phyloP scores from a whole-genome alignment of 2,329 filamentous ascomycete species.

The Nectriaceae sp. region DNA sequence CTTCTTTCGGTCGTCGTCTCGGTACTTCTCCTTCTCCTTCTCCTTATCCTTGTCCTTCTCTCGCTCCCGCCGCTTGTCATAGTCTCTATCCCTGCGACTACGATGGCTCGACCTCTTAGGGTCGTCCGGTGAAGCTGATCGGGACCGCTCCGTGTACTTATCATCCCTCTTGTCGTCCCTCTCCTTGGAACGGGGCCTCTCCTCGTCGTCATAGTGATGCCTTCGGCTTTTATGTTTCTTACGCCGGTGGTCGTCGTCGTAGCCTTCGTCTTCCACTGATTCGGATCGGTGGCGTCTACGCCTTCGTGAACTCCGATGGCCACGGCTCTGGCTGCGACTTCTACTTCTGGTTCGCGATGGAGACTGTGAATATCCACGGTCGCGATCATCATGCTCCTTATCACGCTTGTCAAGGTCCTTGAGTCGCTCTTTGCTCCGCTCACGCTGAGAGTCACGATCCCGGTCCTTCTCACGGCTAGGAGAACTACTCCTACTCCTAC shows the following conservation, averaged over 20 bases:
- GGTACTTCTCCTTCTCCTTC: slow-evolving; percentile 46
- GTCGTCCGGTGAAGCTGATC: slow-evolving; percentile 65
- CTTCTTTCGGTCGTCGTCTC: slow-evolving; percentile 46
- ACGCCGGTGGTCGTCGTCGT: slow-evolving; percentile 49
- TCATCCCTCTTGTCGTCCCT: background rate
- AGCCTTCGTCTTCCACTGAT: slow-evolving; percentile 51
- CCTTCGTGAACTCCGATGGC: slow-evolving; percentile 48
- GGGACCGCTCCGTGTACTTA: slow-evolving; percentile 52
- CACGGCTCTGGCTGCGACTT: slow-evolving; percentile 43
- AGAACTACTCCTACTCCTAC: slow-evolving; percentile 55
- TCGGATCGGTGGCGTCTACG: slow-evolving; percentile 58
- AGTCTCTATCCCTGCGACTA: slow-evolving; percentile 59
- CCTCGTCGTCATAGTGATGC: slow-evolving; percentile 43
- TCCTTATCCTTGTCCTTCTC: slow-evolving; percentile 46
- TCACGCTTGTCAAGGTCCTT: slow-evolving; percentile 28
- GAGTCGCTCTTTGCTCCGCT: slow-evolving; percentile 37
- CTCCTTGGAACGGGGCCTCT: slow-evolving; percentile 42
- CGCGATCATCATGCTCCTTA: slow-evolving; percentile 20
- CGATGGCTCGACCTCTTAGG: slow-evolving; percentile 59
- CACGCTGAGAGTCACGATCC: slow-evolving; percentile 34
- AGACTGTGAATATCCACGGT: slow-evolving; percentile 34
- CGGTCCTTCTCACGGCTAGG: slow-evolving; percentile 39
- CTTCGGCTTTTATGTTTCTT: slow-evolving; percentile 51
- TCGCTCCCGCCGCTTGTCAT: slow-evolving; percentile 44
- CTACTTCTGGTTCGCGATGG: slow-evolving; percentile 13